These are phyloP conservation scores for Trypanosoma congolense DNA, from an alignment of 208 protist species.

Conservation along the genomic window DNA sequence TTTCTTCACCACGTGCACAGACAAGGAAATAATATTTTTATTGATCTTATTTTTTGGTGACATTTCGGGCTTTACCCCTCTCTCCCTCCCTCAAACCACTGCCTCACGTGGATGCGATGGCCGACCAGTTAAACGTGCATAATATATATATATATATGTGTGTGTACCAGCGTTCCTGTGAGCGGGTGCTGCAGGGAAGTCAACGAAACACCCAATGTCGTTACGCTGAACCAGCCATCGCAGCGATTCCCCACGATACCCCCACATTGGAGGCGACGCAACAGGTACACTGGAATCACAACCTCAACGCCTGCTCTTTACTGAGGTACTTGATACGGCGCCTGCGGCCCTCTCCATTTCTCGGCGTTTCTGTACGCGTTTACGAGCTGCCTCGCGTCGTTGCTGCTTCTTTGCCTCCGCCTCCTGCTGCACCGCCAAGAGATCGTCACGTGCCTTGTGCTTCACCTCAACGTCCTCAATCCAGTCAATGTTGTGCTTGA, in stretches of 20 bases:
- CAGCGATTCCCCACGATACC: not conserved
- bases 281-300: no score
- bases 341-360: constrained; percentile 60
- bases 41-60: no score
- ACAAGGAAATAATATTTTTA: no score
- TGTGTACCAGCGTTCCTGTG: not conserved
- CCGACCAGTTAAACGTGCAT: no score
- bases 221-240: constrained; percentile 33
- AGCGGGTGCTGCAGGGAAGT: no score
- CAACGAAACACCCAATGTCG: no score
- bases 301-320: constrained; percentile 40
- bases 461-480: constrained; percentile 84
- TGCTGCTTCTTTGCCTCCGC: constrained; percentile 66
- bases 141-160: constrained; percentile 1
- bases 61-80: no score
- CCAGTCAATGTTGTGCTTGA: constrained; percentile 94
- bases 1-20: no score
- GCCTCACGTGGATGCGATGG: no score
- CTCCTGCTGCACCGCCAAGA: constrained; percentile 71
- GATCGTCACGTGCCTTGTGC: constrained; percentile 73
- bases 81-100: no score
- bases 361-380: constrained; percentile 57
- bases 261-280: not conserved
- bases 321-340: constrained; percentile 33
- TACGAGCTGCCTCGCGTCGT: constrained; percentile 69